phyloP scores from a whole-genome alignment of 768 basidiomycete genomes.

The Leccinum disarticulatum region DNA sequence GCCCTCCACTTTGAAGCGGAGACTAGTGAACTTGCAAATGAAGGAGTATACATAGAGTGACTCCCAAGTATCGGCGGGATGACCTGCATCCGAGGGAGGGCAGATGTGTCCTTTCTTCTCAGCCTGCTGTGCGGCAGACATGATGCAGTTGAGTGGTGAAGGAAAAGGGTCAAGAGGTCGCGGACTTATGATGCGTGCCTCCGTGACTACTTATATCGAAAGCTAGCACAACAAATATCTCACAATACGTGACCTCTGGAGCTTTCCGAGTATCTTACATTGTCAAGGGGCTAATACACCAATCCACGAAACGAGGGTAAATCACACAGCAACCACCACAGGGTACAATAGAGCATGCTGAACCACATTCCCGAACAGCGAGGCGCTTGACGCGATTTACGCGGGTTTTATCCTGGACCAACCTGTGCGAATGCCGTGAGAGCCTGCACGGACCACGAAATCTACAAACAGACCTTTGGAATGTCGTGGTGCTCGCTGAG shows the following conservation, averaged over 20 bases:
- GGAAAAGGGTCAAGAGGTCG: constrained; percentile 37
- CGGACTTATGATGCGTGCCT: constrained; percentile 35
- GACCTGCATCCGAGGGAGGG: constrained; percentile 59
- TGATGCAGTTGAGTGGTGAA: constrained; percentile 36
- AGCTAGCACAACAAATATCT: constrained; percentile 34
- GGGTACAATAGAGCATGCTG: constrained; percentile 13
- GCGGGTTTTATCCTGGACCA: constrained; percentile 73
- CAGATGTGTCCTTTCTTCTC: constrained; percentile 55
- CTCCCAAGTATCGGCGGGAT: constrained; percentile 86
- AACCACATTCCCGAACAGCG: constrained; percentile 10
- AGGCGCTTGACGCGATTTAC: constrained; percentile 31
- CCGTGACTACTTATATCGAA: constrained; percentile 41
- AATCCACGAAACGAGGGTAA: constrained; percentile 15
- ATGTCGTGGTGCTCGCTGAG: constrained; percentile 95
- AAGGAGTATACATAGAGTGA: constrained; percentile 83
- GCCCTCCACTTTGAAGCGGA: constrained; percentile 75
- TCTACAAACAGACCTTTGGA: constrained; percentile 63
- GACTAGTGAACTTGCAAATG: constrained; percentile 77
- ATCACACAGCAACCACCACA: constrained; percentile 20
- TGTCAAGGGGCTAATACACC: constrained; percentile 23
- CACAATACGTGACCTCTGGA: constrained; percentile 32
- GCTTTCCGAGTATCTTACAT: constrained; percentile 28
- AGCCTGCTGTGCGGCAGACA: constrained; percentile 35
- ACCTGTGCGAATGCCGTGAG: constrained; percentile 51
- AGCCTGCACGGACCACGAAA: constrained; percentile 29